Percentiles rank a stretch among this genome's conserved stretches.
phyloP scores from a whole-genome alignment of 1,139 yeast genomes.

The Candida sp. region DNA sequence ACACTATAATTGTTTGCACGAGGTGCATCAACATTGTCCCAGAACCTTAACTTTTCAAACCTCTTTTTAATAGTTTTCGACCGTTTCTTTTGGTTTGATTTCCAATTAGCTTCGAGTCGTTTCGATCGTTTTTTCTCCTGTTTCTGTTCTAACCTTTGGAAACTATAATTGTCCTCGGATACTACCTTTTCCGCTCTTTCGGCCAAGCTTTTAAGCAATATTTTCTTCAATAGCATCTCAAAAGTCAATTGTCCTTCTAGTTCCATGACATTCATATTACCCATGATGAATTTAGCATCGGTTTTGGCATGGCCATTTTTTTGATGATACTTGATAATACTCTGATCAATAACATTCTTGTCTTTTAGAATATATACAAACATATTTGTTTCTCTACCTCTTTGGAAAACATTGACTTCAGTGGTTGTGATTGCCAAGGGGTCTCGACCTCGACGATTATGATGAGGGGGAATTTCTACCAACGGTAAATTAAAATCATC shows the following conservation, averaged over 20 bases:
- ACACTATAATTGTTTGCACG: background rate
- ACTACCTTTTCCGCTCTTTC: conserved; percentile 1
- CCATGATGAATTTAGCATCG: background rate
- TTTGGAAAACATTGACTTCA: background rate
- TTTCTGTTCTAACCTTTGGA: background rate
- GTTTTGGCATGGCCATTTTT: background rate
- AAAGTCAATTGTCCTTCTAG: background rate
- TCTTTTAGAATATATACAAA: conserved; percentile 1
- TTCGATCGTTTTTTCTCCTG: background rate
- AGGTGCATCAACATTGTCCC: background rate
- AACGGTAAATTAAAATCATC: background rate
- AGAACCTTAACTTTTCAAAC: conserved; percentile 1
- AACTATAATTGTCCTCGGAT: background rate
- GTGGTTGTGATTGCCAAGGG: background rate
- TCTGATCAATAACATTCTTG: background rate
- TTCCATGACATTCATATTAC: background rate
- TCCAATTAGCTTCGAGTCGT: background rate
- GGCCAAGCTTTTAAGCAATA: background rate
- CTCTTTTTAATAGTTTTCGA: background rate
- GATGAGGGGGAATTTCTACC: background rate
- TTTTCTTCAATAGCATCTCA: background rate
- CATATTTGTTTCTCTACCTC: background rate
- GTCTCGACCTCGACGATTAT: background rate
- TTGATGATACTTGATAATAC: background rate
- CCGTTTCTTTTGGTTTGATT: background rate